Conservation (phyloP, 495 filamentous ascomycete genomes). For the Daldinia vernicosa region DNA sequence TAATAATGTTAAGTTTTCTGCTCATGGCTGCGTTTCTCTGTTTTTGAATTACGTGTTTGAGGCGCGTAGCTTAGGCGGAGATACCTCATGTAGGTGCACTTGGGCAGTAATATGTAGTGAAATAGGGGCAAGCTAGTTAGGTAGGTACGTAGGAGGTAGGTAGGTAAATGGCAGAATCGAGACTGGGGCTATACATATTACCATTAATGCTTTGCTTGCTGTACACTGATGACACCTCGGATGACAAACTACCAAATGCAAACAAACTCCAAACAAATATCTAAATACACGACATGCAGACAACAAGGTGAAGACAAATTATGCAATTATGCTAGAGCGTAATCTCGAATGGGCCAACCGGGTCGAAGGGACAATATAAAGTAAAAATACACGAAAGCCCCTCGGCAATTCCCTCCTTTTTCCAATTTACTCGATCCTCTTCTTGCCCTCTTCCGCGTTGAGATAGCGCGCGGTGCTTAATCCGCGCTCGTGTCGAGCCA, state of each 20-base stretch:
- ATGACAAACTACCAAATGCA: neutral
- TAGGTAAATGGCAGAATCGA: neutral
- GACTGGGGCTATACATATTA: neutral
- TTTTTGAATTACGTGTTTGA: neutral
- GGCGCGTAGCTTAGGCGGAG: neutral
- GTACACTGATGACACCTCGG: neutral
- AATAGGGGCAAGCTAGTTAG: neutral
- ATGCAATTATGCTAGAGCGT: slow-evolving; percentile 17
- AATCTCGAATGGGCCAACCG: slow-evolving; percentile 7
- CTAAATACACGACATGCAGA: neutral
- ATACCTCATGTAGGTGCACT: neutral
- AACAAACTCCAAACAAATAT: neutral
- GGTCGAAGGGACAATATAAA: slow-evolving; percentile 15
- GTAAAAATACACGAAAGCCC: slow-evolving; percentile 30
- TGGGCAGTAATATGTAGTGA: neutral
- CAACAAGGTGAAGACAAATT: slow-evolving; percentile 5
- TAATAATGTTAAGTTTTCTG: slow-evolving; percentile 8
- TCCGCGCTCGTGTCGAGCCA: slow-evolving; percentile 78
- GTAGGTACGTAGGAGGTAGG: neutral
- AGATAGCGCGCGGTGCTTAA: slow-evolving; percentile 79
- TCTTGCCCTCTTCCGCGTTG: slow-evolving; percentile 94
- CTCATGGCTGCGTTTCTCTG: neutral
- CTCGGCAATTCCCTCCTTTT: neutral
- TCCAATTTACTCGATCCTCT: slow-evolving; percentile 79
- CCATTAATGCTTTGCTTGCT: neutral